Evolutionary conservation across 139 green algal genomes (phyloP).

Genomic region (Chlorella sp.): DNA sequence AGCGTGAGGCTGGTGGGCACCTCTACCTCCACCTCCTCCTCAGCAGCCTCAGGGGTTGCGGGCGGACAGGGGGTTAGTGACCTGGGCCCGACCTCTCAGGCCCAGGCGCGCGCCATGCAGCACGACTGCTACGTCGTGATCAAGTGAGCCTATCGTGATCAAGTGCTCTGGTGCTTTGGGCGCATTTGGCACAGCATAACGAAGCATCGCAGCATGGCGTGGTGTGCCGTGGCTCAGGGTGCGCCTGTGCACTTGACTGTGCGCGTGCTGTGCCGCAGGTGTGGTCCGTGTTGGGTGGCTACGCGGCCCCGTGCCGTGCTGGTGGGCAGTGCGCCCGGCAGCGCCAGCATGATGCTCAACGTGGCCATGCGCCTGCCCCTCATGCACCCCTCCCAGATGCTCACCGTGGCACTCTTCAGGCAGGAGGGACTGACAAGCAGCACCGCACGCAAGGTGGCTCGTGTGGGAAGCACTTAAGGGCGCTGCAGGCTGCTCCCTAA

Average conservation of each 20-base stretch:
- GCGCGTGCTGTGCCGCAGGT: background rate
- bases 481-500: background rate
- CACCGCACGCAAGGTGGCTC: background rate
- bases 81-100: background rate
- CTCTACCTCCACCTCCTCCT: too few species aligned
- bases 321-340: background rate
- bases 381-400: background rate
- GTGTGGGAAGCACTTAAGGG: background rate
- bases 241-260: background rate
- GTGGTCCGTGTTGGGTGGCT: background rate
- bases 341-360: background rate
- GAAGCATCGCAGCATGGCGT: background rate
- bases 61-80: background rate
- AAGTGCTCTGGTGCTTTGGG: background rate
- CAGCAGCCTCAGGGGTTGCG: background rate
- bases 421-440: background rate
- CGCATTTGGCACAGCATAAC: background rate
- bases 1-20: background rate
- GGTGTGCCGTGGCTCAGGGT: background rate
- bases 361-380: background rate
- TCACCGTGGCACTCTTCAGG: background rate
- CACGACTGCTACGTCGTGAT: background rate
- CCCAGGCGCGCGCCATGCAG: background rate
- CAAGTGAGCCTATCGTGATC: background rate
- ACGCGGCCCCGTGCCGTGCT: background rate